Evolutionary conservation across 495 filamentous ascomycete genomes (phyloP).

Genomic region (Opeltia flavorubescens): DNA sequence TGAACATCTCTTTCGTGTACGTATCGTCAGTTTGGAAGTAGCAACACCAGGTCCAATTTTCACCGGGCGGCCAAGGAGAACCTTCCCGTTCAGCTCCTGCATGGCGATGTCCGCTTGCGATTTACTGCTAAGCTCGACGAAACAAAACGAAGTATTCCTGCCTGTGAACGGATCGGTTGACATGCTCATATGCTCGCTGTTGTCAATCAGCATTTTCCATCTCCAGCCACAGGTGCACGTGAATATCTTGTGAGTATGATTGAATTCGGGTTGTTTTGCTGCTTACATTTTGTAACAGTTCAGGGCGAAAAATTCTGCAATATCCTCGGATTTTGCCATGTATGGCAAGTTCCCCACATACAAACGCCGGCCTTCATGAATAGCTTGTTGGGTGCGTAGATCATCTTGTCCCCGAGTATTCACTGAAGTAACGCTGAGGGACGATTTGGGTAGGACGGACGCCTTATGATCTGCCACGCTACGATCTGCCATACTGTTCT

Average conservation of each 20-base stretch:
- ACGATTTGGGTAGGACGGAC: neutral
- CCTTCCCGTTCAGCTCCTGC: conserved; percentile 34
- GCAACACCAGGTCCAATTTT: conserved; percentile 49
- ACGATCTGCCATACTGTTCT: neutral
- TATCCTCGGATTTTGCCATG: conserved; percentile 44
- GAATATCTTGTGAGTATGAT: neutral
- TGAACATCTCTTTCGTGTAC: neutral
- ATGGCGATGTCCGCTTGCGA: conserved; percentile 46
- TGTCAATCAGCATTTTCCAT: neutral
- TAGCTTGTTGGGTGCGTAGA: conserved; percentile 21
- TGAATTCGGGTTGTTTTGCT: too few relatives aligned
- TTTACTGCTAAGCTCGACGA: conserved; percentile 44
- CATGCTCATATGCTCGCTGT: conserved; percentile 47
- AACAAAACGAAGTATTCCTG: conserved; percentile 59
- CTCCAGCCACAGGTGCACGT: neutral
- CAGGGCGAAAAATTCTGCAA: conserved; percentile 39
- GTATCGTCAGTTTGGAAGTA: conserved; percentile 11
- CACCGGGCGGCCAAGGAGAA: conserved; percentile 39
- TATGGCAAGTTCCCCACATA: conserved; percentile 61
- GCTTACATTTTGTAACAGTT: conserved; percentile 32
- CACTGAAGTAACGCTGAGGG: neutral
- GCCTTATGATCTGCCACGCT: neutral
- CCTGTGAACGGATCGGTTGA: conserved; percentile 53
- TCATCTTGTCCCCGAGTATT: conserved; percentile 7
- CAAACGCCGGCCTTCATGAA: conserved; percentile 37